These are phyloP conservation scores for Penicillium odoratum DNA, from an alignment of 495 filamentous ascomycete genomes.

Conservation along the genomic window DNA sequence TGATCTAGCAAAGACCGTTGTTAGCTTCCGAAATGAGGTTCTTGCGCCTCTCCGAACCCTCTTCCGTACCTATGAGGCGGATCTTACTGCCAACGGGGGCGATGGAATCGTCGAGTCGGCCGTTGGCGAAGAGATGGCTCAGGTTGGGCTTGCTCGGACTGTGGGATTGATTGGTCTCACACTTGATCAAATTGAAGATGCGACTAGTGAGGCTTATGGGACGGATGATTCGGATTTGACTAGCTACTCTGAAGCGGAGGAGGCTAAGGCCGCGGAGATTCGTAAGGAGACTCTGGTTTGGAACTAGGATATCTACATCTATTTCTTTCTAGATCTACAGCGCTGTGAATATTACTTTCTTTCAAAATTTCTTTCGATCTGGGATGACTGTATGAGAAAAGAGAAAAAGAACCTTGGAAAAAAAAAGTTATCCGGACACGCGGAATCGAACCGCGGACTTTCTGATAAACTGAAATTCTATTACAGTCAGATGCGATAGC, in stretches of 20 bases:
- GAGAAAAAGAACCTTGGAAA: no score
- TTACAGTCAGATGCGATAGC: no score
- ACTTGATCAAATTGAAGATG: conserved; percentile 41
- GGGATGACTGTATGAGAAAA: no score
- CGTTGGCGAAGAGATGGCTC: conserved; percentile 42
- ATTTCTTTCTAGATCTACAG: background rate
- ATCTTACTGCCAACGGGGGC: conserved; percentile 39
- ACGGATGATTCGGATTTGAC: conserved; percentile 31
- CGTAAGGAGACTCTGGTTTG: conserved; percentile 28
- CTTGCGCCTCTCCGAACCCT: conserved; percentile 35
- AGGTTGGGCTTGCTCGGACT: conserved; percentile 39
- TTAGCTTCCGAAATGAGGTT: conserved; percentile 41
- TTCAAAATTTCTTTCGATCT: no score
- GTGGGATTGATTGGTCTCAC: conserved; percentile 39
- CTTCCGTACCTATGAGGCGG: conserved; percentile 36
- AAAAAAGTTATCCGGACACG: no score
- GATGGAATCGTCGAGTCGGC: conserved; percentile 40
- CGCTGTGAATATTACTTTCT: background rate
- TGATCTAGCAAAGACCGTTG: conserved; percentile 38
- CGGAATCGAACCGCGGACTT: no score
- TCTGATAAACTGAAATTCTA: no score
- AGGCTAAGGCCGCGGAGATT: conserved; percentile 29
- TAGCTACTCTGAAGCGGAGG: conserved; percentile 33
- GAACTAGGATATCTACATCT: conserved; percentile 8
- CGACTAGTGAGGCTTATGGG: conserved; percentile 35